Evolutionary conservation across 768 basidiomycete genomes (phyloP), one percentile per base, ranked within the genome.

Genomic region (Rhodotorula kratochvilovae): DNA sequence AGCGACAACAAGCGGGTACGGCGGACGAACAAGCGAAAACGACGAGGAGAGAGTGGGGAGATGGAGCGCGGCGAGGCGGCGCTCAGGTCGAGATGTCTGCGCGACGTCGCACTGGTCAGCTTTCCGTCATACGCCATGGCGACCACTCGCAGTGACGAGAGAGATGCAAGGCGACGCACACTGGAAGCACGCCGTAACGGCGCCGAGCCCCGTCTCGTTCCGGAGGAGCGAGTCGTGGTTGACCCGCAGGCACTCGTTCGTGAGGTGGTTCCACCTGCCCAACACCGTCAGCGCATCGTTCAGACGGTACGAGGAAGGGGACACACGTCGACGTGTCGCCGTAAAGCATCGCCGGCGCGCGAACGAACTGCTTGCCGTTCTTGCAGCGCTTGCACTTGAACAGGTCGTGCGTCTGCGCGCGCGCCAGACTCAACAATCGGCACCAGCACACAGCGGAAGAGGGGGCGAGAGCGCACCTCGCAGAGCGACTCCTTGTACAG

Each of bases 241-340:
- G 76, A 87, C 89, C 80, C 86, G 87, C 58, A 99, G 83, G 78
- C 96, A 91, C 1, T 80, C 82, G 76, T 96, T 97, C 7, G 90
- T 90, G 79, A 92, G 93, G 79, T 99, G 96, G 80, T 99, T 98
- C 96, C 96, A 98, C 36, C 94, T 96, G 78, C 39, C 23, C 31
- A 57, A 57, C 61, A 45, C 43, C 3, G 29, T 35, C 17, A 21
- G 11, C 36, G 1, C 4, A 25, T 15, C 3, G 19, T 11, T 3
- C 0, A 3, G 2, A 31, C 12, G 36, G 29, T 19, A 31, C 48
- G 4, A 19, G 36, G n/a, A 15, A 16, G 29, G n/a, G 17, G 33
- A n/a, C 93, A 71, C 85, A 93, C 91, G 94, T 90, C 89, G 91
- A 94, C 5, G 91, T 92, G 80, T 99, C 96, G 25, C 96, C 96